These are phyloP conservation scores for Botryotinia globosa DNA, from an alignment of 2,329 filamentous ascomycete genomes.

Conservation along the genomic window DNA sequence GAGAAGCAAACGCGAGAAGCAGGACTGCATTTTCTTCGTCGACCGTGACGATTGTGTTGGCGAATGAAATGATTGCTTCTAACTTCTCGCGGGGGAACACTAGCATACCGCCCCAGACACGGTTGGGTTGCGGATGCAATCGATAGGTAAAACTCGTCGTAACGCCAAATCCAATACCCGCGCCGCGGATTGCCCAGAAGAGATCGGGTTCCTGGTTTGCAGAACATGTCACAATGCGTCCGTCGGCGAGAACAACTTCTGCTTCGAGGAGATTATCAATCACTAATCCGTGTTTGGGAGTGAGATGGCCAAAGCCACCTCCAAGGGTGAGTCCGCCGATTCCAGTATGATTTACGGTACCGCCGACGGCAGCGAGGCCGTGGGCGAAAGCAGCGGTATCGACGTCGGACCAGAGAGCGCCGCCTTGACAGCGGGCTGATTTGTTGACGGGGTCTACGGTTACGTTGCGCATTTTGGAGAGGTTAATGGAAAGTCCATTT, in stretches of 20 bases:
- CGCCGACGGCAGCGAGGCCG: constrained; percentile 17
- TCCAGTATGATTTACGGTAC: constrained; percentile 17
- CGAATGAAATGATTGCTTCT: constrained; percentile 23
- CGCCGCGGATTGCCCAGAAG: constrained; percentile 45
- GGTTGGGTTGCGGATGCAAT: constrained; percentile 45
- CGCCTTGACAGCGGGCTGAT: constrained; percentile 24
- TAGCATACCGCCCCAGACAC: constrained; percentile 24
- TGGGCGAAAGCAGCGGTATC: constrained; percentile 19
- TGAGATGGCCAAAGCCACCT: constrained; percentile 17
- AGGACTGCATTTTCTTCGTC: constrained; percentile 14
- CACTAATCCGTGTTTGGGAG: constrained; percentile 15
- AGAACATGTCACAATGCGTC: constrained; percentile 44
- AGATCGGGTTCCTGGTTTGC: constrained; percentile 46
- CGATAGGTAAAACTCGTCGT: constrained; percentile 20
- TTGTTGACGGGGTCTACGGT: constrained; percentile 19
- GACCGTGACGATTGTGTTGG: constrained; percentile 21
- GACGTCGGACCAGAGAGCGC: constrained; percentile 24
- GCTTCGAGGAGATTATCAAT: constrained; percentile 21
- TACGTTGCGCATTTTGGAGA: constrained; percentile 26
- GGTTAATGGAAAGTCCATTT: constrained; percentile 10
- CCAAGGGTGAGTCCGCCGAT: constrained; percentile 18
- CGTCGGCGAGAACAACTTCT: constrained; percentile 13
- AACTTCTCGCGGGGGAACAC: constrained; percentile 25
- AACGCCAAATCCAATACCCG: constrained; percentile 12
- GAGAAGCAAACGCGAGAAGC: constrained; percentile 19